These are phyloP conservation scores for Nigrospora oryzae DNA, from an alignment of 2,329 filamentous ascomycete species.

Conservation along the genomic window DNA sequence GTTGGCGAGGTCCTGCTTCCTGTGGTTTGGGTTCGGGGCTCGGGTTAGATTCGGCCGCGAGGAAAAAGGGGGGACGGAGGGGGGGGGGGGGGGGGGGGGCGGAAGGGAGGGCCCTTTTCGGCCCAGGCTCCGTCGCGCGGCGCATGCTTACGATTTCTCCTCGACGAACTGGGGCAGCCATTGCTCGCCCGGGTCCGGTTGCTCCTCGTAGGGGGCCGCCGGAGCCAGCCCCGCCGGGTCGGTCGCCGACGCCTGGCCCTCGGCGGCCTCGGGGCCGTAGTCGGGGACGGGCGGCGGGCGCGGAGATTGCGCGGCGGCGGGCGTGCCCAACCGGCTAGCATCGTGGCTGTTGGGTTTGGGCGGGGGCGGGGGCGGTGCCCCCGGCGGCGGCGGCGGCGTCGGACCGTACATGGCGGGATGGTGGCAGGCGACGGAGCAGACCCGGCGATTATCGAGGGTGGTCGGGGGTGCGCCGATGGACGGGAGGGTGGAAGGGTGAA, in stretches of 20 bases:
- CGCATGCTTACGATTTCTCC: slow-evolving; percentile 65
- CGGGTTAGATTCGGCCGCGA: not conserved
- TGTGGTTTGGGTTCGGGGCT: slow-evolving; percentile 24
- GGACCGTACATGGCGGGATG: slow-evolving; percentile 25
- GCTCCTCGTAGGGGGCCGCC: slow-evolving; percentile 21
- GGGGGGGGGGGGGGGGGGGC: slow-evolving; percentile 1
- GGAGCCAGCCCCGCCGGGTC: slow-evolving; percentile 22
- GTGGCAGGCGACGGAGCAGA: too few relatives aligned
- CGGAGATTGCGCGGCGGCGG: slow-evolving; percentile 38
- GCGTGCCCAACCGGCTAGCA: slow-evolving; percentile 57
- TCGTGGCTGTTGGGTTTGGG: slow-evolving; percentile 67
- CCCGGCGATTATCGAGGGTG: not conserved
- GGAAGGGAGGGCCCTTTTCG: slow-evolving; percentile 3
- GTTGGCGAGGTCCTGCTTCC: slow-evolving; percentile 70
- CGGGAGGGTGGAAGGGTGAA: too few relatives aligned
- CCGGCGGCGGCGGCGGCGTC: slow-evolving; percentile 26
- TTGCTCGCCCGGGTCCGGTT: slow-evolving; percentile 54
- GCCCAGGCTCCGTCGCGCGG: too few relatives aligned
- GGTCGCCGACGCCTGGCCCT: slow-evolving; percentile 12
- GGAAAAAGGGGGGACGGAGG: not conserved
- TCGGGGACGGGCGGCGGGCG: slow-evolving; percentile 29
- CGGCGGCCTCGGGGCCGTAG: slow-evolving; percentile 13
- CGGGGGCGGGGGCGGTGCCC: slow-evolving; percentile 55
- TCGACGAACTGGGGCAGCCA: slow-evolving; percentile 73
- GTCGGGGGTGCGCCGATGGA: too few relatives aligned